phyloP scores from a whole-genome alignment of 169 alveolate species.

The Cystoisospora suis region DNA sequence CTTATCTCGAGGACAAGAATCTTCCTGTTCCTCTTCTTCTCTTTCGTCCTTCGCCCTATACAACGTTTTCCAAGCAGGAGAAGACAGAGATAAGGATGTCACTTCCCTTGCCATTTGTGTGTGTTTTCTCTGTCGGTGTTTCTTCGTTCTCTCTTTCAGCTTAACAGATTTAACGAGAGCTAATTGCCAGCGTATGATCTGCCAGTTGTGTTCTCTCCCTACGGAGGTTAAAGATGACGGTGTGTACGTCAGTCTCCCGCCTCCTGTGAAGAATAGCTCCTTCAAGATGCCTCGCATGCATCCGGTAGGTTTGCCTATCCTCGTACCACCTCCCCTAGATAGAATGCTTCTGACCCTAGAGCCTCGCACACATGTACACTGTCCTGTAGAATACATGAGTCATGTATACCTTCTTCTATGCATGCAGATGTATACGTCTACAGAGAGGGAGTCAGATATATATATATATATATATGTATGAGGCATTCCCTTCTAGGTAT shows the following conservation, averaged over 20 bases:
- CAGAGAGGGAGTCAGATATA: no score
- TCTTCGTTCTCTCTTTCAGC: neutral
- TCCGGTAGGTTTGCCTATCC: neutral
- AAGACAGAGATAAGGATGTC: no score
- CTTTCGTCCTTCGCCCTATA: neutral
- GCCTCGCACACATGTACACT: neutral
- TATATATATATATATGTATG: no score
- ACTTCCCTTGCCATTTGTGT: no score
- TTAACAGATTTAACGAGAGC: neutral
- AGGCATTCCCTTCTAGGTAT: no score
- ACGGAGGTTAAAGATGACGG: neutral
- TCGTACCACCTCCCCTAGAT: neutral
- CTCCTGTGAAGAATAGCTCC: neutral
- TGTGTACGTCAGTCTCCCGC: conserved; percentile 1
- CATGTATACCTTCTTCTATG: no score
- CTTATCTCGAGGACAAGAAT: neutral
- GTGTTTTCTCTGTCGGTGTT: neutral
- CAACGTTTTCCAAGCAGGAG: no score
- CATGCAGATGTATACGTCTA: no score
- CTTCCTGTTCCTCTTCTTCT: neutral
- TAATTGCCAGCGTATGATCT: neutral
- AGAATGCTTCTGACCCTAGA: neutral
- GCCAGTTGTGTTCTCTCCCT: neutral
- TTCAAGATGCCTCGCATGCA: conserved; percentile 29
- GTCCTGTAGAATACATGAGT: no score